Conservation (phyloP, 2,329 filamentous ascomycete species). For the Talaromyces islandicus region DNA sequence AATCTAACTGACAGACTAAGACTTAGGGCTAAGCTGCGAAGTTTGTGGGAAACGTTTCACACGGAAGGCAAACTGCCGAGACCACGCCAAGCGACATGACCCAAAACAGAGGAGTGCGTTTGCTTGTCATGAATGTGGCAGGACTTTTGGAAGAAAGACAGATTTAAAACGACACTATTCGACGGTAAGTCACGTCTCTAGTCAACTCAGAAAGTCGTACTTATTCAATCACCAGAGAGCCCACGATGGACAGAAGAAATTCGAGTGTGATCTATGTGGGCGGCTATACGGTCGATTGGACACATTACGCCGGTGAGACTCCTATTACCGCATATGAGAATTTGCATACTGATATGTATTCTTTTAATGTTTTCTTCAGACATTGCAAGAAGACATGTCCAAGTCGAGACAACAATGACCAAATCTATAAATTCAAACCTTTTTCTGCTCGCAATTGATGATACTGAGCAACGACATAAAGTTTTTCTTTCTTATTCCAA, state of each 20-base stretch:
- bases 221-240: conserved; percentile 26
- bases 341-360: not conserved
- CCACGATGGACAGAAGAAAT: conserved; percentile 10
- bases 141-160: conserved; percentile 75
- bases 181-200: conserved; percentile 39
- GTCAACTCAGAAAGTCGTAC: conserved; percentile 18
- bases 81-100: conserved; percentile 80
- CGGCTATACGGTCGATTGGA: conserved; percentile 7
- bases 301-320: conserved; percentile 8
- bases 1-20: not conserved
- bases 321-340: not conserved
- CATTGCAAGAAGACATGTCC: conserved; percentile 6
- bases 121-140: conserved; percentile 63
- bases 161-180: conserved; percentile 58
- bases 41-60: conserved; percentile 75
- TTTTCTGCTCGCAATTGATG: not conserved
- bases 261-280: conserved; percentile 6
- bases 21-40: conserved; percentile 63
- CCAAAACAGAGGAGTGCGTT: conserved; percentile 66
- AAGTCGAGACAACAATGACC: not conserved
- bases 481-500: not conserved
- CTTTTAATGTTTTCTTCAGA: not conserved
- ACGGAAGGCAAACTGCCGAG: conserved; percentile 78
- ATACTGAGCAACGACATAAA: not conserved
- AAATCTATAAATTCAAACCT: not conserved